These are phyloP conservation scores for Russula ochroleuca DNA, from an alignment of 768 basidiomycete genomes.

Conservation along the genomic window DNA sequence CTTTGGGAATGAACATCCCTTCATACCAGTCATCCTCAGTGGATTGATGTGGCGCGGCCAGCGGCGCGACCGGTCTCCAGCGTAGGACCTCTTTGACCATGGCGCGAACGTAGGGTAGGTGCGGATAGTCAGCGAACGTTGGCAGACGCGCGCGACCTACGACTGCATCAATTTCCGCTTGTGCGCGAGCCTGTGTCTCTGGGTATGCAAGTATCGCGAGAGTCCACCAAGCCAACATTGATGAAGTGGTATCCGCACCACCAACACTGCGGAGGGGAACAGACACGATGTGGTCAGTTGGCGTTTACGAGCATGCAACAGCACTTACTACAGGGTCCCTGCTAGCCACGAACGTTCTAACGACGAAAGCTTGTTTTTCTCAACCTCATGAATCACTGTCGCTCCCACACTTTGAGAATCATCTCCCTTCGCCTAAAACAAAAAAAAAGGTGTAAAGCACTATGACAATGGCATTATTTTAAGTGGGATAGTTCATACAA, in stretches of 20 bases:
- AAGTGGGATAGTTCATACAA: not conserved
- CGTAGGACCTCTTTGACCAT: not conserved
- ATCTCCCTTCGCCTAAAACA: constrained; percentile 4
- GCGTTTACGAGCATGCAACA: too few relatives aligned
- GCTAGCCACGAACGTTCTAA: constrained; percentile 17
- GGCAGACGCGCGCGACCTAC: not conserved
- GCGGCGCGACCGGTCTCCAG: not conserved
- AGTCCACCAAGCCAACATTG: not conserved
- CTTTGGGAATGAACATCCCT: constrained; percentile 2
- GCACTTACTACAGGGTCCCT: constrained; percentile 13
- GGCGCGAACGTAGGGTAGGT: constrained; percentile 1
- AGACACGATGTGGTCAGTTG: not conserved
- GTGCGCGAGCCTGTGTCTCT: constrained; percentile 1
- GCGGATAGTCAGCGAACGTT: not conserved
- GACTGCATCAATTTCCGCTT: not conserved
- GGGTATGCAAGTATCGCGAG: constrained; percentile 4
- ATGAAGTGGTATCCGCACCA: not conserved
- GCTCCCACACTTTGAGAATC: constrained; percentile 9
- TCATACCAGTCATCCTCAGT: constrained; percentile 2
- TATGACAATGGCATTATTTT: not conserved
- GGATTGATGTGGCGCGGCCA: not conserved
- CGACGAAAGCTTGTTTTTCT: not conserved
- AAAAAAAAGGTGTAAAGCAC: not conserved
- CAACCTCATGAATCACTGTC: not conserved
- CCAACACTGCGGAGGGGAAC: not conserved